Evolutionary conservation across 805 yeast genomes (phyloP).

Genomic region (Tetrapisispora pingtungensis): DNA sequence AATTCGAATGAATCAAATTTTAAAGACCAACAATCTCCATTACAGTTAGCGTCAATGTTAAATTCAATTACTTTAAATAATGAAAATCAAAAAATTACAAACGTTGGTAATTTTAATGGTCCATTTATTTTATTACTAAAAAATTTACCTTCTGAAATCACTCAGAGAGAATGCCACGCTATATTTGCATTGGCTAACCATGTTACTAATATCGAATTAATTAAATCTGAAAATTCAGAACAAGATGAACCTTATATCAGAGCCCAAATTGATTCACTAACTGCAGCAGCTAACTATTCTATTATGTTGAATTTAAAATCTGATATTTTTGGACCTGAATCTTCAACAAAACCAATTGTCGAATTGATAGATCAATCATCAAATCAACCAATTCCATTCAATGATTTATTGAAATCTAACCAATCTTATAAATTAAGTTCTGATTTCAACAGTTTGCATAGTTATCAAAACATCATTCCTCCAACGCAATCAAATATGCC

Average conservation of each 20-base stretch:
- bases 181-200: constrained; percentile 64
- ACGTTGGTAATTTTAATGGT: constrained; percentile 6
- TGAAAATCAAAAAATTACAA: constrained; percentile 1
- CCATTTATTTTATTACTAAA: constrained; percentile 33
- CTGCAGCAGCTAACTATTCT: constrained; percentile 37
- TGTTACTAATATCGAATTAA: constrained; percentile 41
- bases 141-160: constrained; percentile 54
- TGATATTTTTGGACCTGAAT: constrained; percentile 40
- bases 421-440: constrained; percentile 4
- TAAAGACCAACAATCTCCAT: constrained; percentile 19
- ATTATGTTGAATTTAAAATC: constrained; percentile 32
- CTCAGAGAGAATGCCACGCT: constrained; percentile 55
- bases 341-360: constrained; percentile 31
- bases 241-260: constrained; percentile 3
- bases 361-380: constrained; percentile 33
- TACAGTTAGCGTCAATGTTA: constrained; percentile 24
- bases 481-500: constrained; percentile 9
- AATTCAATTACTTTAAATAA: constrained; percentile 18
- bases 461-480: constrained; percentile 5
- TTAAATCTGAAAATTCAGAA: constrained; percentile 24
- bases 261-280: constrained; percentile 34
- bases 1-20: background rate
- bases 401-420: background rate
- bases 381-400: constrained; percentile 19
- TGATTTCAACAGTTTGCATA: background rate